A percentile compares a stretch with the other conserved stretches of the same genome.
phyloP scores from a whole-genome alignment of 2,329 filamentous ascomycete species.

The Ploettnerulaceae sp. region DNA sequence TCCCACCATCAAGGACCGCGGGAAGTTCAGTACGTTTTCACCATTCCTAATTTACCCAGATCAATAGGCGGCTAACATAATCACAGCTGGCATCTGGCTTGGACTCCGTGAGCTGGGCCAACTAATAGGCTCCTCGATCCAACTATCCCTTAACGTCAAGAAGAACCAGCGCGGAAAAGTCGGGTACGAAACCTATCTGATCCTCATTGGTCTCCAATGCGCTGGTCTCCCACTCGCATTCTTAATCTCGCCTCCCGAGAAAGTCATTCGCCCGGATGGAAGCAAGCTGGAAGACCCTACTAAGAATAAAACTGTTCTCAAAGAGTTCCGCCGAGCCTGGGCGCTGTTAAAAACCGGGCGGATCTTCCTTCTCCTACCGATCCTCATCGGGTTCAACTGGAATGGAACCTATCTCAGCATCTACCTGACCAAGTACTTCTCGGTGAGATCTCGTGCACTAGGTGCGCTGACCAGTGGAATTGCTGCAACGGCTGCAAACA shows the following conservation, averaged over 20 bases:
- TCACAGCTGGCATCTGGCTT: conserved; percentile 62
- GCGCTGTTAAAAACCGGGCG: conserved; percentile 53
- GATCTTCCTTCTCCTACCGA: conserved; percentile 57
- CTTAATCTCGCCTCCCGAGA: conserved; percentile 52
- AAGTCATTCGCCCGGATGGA: conserved; percentile 62
- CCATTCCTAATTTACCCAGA: background rate
- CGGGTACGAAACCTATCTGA: conserved; percentile 60
- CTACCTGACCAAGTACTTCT: conserved; percentile 58
- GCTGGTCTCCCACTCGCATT: conserved; percentile 57
- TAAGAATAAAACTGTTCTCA: conserved; percentile 51
- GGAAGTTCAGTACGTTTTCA: conserved; percentile 41
- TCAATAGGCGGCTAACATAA: background rate
- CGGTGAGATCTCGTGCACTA: conserved; percentile 61
- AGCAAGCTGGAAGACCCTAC: conserved; percentile 44
- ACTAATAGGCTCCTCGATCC: conserved; percentile 66
- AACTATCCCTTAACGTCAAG: conserved; percentile 58
- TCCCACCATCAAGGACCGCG: conserved; percentile 62
- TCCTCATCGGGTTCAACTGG: conserved; percentile 62
- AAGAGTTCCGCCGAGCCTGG: conserved; percentile 54
- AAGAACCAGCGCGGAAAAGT: conserved; percentile 56
- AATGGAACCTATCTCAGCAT: conserved; percentile 56
- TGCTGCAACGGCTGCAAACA: conserved; percentile 58
- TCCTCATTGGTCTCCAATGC: conserved; percentile 67
- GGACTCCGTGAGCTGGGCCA: conserved; percentile 54
- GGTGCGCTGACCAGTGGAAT: conserved; percentile 66